phyloP scores from a whole-genome alignment of 352 stramenopile species.

The Pythium monospermum region DNA sequence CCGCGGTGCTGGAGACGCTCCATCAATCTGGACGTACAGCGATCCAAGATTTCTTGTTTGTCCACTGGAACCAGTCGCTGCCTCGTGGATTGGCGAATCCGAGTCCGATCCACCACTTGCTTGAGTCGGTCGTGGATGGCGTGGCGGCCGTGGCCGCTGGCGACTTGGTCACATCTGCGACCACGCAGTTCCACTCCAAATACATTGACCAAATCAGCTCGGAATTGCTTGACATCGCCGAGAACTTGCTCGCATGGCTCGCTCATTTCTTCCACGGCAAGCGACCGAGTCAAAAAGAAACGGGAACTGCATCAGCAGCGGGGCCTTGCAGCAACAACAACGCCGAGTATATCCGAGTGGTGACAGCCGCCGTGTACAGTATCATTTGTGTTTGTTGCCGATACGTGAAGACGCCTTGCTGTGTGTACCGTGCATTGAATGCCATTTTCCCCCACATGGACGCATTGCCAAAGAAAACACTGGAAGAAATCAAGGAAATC shows the following conservation, averaged over 20 bases:
- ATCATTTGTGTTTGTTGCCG: constrained; percentile 59
- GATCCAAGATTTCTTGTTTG: constrained; percentile 56
- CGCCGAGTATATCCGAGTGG: constrained; percentile 56
- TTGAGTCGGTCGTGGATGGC: constrained; percentile 58
- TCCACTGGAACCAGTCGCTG: constrained; percentile 28
- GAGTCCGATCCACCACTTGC: constrained; percentile 45
- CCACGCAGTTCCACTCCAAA: constrained; percentile 44
- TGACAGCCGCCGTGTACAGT: constrained; percentile 66
- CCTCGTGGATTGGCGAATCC: not conserved
- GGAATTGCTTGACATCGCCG: constrained; percentile 50
- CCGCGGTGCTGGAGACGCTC: constrained; percentile 41
- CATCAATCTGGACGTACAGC: constrained; percentile 40
- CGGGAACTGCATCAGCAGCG: no score
- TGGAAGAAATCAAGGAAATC: constrained; percentile 56
- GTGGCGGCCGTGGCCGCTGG: constrained; percentile 42
- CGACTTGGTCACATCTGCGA: constrained; percentile 47
- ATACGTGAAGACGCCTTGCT: constrained; percentile 66
- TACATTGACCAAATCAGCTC: constrained; percentile 63
- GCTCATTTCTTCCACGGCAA: constrained; percentile 56
- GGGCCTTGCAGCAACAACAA: no score
- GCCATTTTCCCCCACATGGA: constrained; percentile 76
- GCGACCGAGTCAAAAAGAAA: constrained; percentile 16
- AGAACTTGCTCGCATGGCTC: constrained; percentile 56
- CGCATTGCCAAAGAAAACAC: constrained; percentile 37
- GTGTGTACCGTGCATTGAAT: constrained; percentile 49